Conservation (phyloP, 1,139 yeast genomes). For the Yamadazyma epiphylla region DNA sequence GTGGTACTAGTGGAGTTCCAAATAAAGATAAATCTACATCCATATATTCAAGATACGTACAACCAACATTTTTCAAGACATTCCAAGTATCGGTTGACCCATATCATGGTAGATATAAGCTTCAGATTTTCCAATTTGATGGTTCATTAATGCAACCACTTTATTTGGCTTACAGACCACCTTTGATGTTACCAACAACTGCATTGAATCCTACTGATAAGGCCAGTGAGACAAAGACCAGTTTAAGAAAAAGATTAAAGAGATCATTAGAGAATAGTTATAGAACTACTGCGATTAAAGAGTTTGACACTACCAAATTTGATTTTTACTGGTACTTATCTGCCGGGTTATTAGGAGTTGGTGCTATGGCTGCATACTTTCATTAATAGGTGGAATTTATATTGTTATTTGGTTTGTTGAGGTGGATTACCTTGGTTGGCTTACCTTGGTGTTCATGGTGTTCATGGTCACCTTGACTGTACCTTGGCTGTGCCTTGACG, state of each 20-base stretch:
- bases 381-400: no score
- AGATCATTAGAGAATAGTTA: constrained; percentile 77
- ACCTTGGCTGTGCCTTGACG: no score
- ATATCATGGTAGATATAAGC: constrained; percentile 78
- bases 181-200: constrained; percentile 90
- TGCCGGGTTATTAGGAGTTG: constrained; percentile 24
- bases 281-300: constrained; percentile 69
- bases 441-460: no score
- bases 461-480: no score
- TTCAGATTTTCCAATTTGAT: constrained; percentile 75
- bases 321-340: constrained; percentile 48
- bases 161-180: constrained; percentile 88
- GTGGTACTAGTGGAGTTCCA: constrained; percentile 40
- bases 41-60: constrained; percentile 67
- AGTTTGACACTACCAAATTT: constrained; percentile 34
- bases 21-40: constrained; percentile 26
- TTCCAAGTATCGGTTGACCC: constrained; percentile 63
- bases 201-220: constrained; percentile 81
- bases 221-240: constrained; percentile 34
- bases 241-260: constrained; percentile 49
- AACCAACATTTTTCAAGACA: constrained; percentile 55
- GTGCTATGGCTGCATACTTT: constrained; percentile 17
- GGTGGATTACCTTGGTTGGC: no score
- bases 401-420: no score
- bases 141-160: constrained; percentile 84